phyloP scores from a whole-genome alignment of 306 rosid species.

The Rubus idaeus region DNA sequence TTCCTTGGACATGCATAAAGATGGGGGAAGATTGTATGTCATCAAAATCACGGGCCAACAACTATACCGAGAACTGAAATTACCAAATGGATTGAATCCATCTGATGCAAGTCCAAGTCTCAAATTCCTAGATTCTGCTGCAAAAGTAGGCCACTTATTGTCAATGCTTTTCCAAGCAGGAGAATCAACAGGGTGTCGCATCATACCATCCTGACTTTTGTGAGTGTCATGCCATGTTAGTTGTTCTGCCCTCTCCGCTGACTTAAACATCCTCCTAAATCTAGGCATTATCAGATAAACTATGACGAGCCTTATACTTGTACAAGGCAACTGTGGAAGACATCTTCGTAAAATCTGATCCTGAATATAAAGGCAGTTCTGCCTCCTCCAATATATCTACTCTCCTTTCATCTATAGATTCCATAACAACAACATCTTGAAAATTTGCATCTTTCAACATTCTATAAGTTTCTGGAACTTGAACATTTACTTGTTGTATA shows the following conservation, averaged over 20 bases:
- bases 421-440: background rate
- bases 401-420: background rate
- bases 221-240: background rate
- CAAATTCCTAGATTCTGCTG: background rate
- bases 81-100: background rate
- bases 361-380: background rate
- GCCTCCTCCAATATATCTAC: background rate
- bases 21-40: background rate
- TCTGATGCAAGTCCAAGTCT: background rate
- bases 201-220: background rate
- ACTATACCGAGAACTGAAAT: background rate
- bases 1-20: background rate
- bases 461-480: background rate
- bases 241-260: background rate
- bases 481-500: background rate
- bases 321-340: background rate
- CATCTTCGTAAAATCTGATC: background rate
- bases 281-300: background rate
- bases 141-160: conserved; percentile 1
- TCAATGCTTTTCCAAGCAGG: background rate
- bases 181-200: background rate
- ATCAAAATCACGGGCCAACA: background rate
- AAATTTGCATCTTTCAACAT: background rate
- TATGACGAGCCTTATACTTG: background rate
- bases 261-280: background rate